Percentiles rank a stretch among this genome's conserved stretches.
These are phyloP conservation scores for Stellera chamaejasme DNA, from an alignment of 345 rosid species.

Conservation along the genomic window DNA sequence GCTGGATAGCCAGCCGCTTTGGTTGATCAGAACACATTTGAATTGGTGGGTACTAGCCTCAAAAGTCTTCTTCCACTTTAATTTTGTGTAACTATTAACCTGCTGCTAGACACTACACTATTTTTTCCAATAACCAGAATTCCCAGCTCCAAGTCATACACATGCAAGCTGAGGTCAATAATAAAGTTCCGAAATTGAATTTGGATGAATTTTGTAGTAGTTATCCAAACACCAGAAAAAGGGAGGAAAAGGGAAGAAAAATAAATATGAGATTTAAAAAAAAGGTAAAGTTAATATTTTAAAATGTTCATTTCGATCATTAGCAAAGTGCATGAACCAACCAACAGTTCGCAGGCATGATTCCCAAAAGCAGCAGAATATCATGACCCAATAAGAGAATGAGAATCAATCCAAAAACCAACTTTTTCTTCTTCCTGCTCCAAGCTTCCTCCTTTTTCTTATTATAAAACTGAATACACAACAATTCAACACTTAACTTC, in stretches of 20 bases:
- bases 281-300: constrained; percentile 2
- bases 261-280: too few species aligned
- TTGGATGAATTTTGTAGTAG: constrained; percentile 11
- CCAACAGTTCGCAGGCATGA: constrained; percentile 1
- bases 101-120: not conserved
- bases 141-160: constrained; percentile 3
- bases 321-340: constrained; percentile 1
- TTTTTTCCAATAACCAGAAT: constrained; percentile 6
- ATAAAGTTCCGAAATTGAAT: constrained; percentile 18
- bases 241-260: too few species aligned
- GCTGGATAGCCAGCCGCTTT: constrained; percentile 1
- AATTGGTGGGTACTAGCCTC: not conserved
- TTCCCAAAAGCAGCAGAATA: constrained; percentile 4
- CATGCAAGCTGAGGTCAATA: constrained; percentile 9
- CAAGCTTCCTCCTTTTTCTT: not conserved
- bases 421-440: not conserved
- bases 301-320: not conserved
- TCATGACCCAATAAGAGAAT: constrained; percentile 12
- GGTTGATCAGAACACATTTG: constrained; percentile 5
- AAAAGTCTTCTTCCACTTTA: not conserved
- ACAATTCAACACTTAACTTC: constrained; percentile 6
- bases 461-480: constrained; percentile 4
- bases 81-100: not conserved
- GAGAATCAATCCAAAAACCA: not conserved
- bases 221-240: too few species aligned